These are phyloP conservation scores for Hypoxylon sp. DNA, from an alignment of 2,329 filamentous ascomycete species.

Conservation along the genomic window DNA sequence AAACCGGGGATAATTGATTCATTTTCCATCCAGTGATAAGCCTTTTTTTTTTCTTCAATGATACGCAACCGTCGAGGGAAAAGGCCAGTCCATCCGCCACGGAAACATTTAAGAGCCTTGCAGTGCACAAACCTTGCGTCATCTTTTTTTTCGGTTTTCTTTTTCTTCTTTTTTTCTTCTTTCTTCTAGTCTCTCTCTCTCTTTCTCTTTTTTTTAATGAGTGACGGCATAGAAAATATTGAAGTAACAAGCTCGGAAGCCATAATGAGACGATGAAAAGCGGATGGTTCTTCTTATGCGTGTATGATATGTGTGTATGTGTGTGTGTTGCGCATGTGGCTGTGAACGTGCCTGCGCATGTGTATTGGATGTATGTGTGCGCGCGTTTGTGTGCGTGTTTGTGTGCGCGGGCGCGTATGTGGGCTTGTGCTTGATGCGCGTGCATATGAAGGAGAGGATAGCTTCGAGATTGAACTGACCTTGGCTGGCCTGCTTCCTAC, in stretches of 20 bases:
- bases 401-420: slow-evolving; percentile 32
- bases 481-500: slow-evolving; percentile 43
- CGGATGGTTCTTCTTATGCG: slow-evolving; percentile 12
- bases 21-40: slow-evolving; percentile 37
- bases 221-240: neutral
- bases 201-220: neutral
- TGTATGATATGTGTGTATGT: slow-evolving; percentile 19
- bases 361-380: slow-evolving; percentile 24
- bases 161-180: neutral
- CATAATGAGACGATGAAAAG: slow-evolving; percentile 4
- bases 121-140: slow-evolving; percentile 9
- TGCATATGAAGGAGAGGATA: slow-evolving; percentile 26
- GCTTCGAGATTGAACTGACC: slow-evolving; percentile 40
- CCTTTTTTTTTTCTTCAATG: slow-evolving; percentile 6
- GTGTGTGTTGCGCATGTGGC: slow-evolving; percentile 17
- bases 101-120: slow-evolving; percentile 23
- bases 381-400: slow-evolving; percentile 29
- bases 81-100: slow-evolving; percentile 5
- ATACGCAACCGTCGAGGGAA: slow-evolving; percentile 25
- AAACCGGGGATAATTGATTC: slow-evolving; percentile 39
- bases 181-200: slow-evolving; percentile 15
- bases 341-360: slow-evolving; percentile 18
- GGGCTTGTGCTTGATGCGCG: slow-evolving; percentile 30
- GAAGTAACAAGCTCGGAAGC: neutral
- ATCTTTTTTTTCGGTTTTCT: slow-evolving; percentile 13